Evolutionary conservation across 2,329 filamentous ascomycete genomes (phyloP).

Genomic region (Exutisphaerella laricina): DNA sequence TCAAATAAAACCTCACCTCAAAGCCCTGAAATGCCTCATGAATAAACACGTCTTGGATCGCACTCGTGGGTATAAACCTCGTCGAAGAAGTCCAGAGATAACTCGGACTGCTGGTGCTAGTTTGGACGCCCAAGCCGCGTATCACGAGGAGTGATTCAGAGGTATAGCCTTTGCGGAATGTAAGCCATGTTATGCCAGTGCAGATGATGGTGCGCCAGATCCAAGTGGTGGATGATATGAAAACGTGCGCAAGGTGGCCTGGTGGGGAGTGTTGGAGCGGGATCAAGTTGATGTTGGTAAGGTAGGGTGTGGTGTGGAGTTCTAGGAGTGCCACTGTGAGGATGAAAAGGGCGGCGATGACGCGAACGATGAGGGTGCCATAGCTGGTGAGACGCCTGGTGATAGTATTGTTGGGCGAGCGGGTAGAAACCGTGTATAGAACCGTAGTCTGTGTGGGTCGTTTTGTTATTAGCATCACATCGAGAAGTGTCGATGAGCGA

Average conservation of each 20-base stretch:
- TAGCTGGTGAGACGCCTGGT: conserved; percentile 36
- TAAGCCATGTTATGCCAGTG: conserved; percentile 17
- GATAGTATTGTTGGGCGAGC: conserved; percentile 48
- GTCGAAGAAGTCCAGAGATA: conserved; percentile 60
- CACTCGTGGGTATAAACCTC: conserved; percentile 82
- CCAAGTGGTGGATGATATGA: conserved; percentile 40
- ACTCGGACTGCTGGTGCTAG: conserved; percentile 62
- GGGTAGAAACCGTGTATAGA: conserved; percentile 85
- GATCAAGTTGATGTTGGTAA: background rate
- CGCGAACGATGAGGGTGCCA: conserved; percentile 42
- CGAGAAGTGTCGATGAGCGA: background rate
- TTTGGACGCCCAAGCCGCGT: conserved; percentile 85
- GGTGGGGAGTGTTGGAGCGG: conserved; percentile 7
- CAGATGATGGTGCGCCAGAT: conserved; percentile 38
- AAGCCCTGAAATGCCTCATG: conserved; percentile 94
- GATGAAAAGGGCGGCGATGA: conserved; percentile 40
- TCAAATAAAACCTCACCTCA: conserved; percentile 81
- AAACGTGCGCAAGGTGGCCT: conserved; percentile 7
- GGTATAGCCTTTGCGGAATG: conserved; percentile 34
- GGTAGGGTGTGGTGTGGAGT: conserved; percentile 13
- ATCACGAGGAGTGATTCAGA: conserved; percentile 86
- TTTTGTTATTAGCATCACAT: conserved; percentile 30
- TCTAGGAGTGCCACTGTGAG: conserved; percentile 30
- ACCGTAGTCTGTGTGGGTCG: conserved; percentile 71
- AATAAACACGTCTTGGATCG: conserved; percentile 88